Conservation (phyloP, 2,329 filamentous ascomycete genomes). For the Cladosporium sp. region DNA sequence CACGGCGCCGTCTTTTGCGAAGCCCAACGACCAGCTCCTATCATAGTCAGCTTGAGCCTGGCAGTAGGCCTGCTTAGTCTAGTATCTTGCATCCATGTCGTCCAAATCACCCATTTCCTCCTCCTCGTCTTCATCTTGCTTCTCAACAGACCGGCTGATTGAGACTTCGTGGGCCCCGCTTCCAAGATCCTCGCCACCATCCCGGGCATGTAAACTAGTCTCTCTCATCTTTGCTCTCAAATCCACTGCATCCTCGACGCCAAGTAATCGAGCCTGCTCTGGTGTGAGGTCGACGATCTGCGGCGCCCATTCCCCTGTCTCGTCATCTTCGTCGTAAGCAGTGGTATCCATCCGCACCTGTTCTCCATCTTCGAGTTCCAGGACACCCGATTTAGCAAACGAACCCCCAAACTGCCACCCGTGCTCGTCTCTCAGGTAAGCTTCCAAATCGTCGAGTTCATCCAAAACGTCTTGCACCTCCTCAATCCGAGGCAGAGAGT, state of each 20-base stretch:
- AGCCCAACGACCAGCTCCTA: neutral
- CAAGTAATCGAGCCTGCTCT: conserved; percentile 43
- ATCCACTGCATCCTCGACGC: conserved; percentile 30
- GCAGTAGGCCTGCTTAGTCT: neutral
- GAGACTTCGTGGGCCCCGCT: neutral
- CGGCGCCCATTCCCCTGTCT: conserved; percentile 65
- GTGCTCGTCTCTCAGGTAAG: conserved; percentile 54
- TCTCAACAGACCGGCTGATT: conserved; percentile 23
- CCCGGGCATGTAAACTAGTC: conserved; percentile 20
- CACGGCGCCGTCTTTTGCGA: neutral
- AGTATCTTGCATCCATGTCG: conserved; percentile 36
- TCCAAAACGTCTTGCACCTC: conserved; percentile 52
- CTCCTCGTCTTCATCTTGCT: conserved; percentile 39
- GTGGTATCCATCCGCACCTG: conserved; percentile 57
- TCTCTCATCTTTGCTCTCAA: conserved; percentile 25
- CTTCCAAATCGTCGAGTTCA: conserved; percentile 57
- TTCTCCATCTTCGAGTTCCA: conserved; percentile 65
- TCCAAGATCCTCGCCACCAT: conserved; percentile 22
- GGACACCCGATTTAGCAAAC: conserved; percentile 57
- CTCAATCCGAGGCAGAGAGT: conserved; percentile 43
- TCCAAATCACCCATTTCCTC: conserved; percentile 38
- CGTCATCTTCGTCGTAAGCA: conserved; percentile 58
- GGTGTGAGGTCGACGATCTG: conserved; percentile 57
- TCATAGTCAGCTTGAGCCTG: neutral
- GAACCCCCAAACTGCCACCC: conserved; percentile 59